phyloP scores from a whole-genome alignment of 768 basidiomycete genomes.

The Psilocybe cubensis region DNA sequence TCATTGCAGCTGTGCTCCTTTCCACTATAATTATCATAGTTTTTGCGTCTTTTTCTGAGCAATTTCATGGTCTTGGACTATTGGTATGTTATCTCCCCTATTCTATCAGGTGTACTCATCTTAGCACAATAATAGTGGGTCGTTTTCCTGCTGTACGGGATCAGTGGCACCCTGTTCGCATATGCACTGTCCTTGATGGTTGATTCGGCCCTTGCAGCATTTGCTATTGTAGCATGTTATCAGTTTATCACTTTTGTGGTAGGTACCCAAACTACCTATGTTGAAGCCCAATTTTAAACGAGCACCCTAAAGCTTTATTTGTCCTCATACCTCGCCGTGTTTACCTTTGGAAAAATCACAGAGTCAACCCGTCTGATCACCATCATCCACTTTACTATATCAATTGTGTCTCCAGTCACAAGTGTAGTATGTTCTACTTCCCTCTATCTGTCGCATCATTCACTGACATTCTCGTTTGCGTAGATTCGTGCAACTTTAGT shows the following conservation, averaged over 20 bases:
- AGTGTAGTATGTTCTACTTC: slow-evolving; percentile 54
- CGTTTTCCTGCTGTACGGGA: slow-evolving; percentile 69
- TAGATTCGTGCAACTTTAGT: slow-evolving; percentile 74
- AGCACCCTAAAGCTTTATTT: slow-evolving; percentile 45
- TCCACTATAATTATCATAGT: slow-evolving; percentile 68
- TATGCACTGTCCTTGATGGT: slow-evolving; percentile 67
- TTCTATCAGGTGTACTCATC: background rate
- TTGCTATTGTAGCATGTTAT: slow-evolving; percentile 73
- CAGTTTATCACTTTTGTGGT: slow-evolving; percentile 76
- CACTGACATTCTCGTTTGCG: slow-evolving; percentile 5
- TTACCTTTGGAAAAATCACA: slow-evolving; percentile 72
- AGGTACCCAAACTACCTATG: slow-evolving; percentile 30
- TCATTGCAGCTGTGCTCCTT: slow-evolving; percentile 57
- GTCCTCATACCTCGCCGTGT: slow-evolving; percentile 67
- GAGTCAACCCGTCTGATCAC: slow-evolving; percentile 57
- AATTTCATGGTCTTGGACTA: slow-evolving; percentile 68
- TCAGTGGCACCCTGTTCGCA: slow-evolving; percentile 68
- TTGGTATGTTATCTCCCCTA: background rate
- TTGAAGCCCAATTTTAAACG: background rate
- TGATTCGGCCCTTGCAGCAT: slow-evolving; percentile 70
- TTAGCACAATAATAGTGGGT: slow-evolving; percentile 56
- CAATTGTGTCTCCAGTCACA: slow-evolving; percentile 68
- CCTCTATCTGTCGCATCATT: background rate
- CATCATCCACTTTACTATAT: slow-evolving; percentile 71
- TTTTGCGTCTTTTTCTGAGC: slow-evolving; percentile 56